Evolutionary conservation across 2,329 filamentous ascomycete species (phyloP).

Genomic region (Grosmannia clavigera): DNA sequence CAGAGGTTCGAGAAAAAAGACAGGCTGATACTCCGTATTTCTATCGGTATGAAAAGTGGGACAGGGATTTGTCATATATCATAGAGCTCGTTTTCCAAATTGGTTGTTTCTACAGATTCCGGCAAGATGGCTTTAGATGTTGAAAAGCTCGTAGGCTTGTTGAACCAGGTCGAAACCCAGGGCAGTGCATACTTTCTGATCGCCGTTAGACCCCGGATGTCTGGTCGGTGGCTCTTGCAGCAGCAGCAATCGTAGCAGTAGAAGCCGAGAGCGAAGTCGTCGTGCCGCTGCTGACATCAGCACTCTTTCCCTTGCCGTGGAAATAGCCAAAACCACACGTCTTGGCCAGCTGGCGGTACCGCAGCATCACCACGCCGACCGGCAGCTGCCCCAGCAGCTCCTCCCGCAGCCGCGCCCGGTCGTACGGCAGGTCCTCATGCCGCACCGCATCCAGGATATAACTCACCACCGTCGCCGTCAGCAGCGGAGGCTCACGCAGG

Average conservation of each 20-base stretch:
- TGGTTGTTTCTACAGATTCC: background rate
- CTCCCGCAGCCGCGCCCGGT: conserved; percentile 28
- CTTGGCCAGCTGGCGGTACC: conserved; percentile 19
- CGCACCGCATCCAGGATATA: conserved; percentile 48
- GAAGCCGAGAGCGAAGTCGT: too few relatives aligned
- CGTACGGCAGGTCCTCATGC: conserved; percentile 36
- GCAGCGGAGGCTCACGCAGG: conserved; percentile 48
- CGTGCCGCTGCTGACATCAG: background rate
- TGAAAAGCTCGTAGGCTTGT: background rate
- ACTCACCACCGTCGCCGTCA: conserved; percentile 37
- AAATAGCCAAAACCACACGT: conserved; percentile 5
- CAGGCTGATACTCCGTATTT: background rate
- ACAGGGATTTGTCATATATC: background rate
- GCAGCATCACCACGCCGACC: conserved; percentile 7
- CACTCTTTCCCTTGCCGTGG: background rate
- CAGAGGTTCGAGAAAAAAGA: background rate
- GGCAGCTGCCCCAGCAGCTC: conserved; percentile 30
- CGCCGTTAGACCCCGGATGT: too few relatives aligned
- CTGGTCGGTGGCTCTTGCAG: too few relatives aligned
- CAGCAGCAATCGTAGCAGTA: too few relatives aligned
- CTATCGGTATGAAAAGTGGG: background rate
- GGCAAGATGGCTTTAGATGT: background rate
- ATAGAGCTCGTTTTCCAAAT: background rate
- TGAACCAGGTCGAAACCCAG: too few relatives aligned
- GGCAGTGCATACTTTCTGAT: too few relatives aligned